These are phyloP conservation scores for Pseudogymnoascus sp. DNA, from an alignment of 2,329 filamentous ascomycete species.

Conservation along the genomic window DNA sequence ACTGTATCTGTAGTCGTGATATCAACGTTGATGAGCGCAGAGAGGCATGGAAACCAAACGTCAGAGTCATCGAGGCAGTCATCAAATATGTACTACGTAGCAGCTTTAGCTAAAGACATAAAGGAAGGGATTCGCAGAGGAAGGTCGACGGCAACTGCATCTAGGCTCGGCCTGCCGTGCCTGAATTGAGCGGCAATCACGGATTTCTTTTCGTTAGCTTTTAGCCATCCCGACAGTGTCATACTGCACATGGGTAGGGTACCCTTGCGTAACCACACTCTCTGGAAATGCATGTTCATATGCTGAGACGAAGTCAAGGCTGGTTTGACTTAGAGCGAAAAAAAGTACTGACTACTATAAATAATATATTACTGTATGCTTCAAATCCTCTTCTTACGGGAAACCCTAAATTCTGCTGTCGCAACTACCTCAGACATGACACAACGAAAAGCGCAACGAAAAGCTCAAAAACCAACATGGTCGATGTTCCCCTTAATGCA, in stretches of 20 bases:
- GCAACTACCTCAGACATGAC: not conserved
- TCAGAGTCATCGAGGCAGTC: not conserved
- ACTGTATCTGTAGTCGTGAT: not conserved
- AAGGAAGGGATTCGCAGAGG: too few species aligned
- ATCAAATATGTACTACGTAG: not conserved
- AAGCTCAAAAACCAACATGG: constrained; percentile 20
- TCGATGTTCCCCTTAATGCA: constrained; percentile 30
- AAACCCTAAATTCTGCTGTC: not conserved
- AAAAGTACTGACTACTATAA: not conserved
- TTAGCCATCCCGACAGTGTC: not conserved
- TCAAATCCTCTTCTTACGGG: not conserved
- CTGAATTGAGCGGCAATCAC: not conserved
- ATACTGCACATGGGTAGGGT: not conserved
- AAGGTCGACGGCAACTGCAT: not conserved
- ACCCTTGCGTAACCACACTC: not conserved
- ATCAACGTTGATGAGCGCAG: too few species aligned
- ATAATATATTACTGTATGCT: not conserved
- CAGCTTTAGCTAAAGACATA: not conserved
- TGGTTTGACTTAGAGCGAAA: not conserved
- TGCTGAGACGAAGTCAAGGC: not conserved
- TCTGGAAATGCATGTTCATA: not conserved
- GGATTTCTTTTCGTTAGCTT: not conserved
- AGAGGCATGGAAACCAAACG: not conserved
- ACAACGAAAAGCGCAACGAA: constrained; percentile 6
- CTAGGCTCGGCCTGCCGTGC: not conserved